Evolutionary conservation across 805 yeast species (phyloP), one percentile per base, ranked within the genome.

Genomic region (Ogataea chonburiensis): DNA sequence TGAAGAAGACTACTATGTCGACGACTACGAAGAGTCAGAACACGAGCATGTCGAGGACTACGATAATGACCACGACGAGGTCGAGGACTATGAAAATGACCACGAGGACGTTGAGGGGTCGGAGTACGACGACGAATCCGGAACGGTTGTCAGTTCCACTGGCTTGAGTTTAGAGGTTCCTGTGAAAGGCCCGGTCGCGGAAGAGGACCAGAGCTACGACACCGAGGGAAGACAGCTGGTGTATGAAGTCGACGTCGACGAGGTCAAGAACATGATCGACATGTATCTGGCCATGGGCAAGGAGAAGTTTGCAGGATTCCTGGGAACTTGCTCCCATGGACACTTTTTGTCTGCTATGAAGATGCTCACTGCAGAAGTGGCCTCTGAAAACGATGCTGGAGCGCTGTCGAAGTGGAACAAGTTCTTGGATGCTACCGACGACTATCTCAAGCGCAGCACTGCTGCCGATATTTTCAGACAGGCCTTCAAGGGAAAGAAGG

Each of bases 251-350:
- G 56, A 52, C 29, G 46, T 46, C 7, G 49, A 55, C 14, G 56
- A 56, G 24, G 45, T 54, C 17, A 49, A 47, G 17, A 33, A 36
- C 8, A 37, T 46, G 28, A 21, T 54, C 11, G 50, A 48, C 20
- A 27, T 38, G 31, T 53, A 51, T 17, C 4, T 53, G 12, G 43
- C 35, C 4, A 46, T 51, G 44, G 59, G 58, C 2, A 50, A 50
- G 26, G 53, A 49, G 16, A 55, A 55, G 30, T 42, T 59, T 45
- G 58, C 52, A 2, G 50, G 45, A 5, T 56, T 52, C 31, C 35
- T 59, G 26, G 61, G 62, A 3, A 50, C 53, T 15, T 46, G 52
- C 7, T 46, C 56, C 11, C 34, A 51, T 6, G 45, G 45, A 3
- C 55, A 56, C 27, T 59, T 59, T 28, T 29, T 45, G 16, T 49